These are phyloP conservation scores for Diaporthe sp. DNA, from an alignment of 2,329 filamentous ascomycete genomes.

Conservation along the genomic window DNA sequence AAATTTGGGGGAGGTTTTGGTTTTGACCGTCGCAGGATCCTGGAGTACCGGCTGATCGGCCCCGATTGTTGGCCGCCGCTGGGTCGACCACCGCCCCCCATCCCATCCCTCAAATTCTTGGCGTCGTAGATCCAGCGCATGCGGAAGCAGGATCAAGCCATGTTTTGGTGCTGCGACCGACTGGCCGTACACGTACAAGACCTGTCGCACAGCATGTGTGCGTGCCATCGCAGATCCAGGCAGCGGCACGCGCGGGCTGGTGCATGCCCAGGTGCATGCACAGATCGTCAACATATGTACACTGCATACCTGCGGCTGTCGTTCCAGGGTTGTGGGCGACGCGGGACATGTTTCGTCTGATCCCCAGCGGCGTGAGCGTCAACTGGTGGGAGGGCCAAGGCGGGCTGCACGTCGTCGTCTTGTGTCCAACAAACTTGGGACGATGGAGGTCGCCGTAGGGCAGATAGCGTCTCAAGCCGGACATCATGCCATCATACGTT, in stretches of 20 bases:
- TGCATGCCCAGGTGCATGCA: not conserved
- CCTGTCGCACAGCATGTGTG: slow-evolving; percentile 9
- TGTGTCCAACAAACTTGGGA: not conserved
- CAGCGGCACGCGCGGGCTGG: not conserved
- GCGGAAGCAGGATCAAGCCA: not conserved
- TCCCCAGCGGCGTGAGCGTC: not conserved
- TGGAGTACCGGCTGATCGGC: not conserved
- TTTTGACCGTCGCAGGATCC: not conserved
- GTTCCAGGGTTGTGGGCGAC: not conserved
- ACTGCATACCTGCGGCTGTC: not conserved
- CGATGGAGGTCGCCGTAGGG: not conserved
- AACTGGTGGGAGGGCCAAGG: not conserved
- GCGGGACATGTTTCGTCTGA: slow-evolving; percentile 23
- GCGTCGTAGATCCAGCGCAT: not conserved
- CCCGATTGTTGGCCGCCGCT: not conserved
- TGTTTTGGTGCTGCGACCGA: not conserved
- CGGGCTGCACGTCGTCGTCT: not conserved
- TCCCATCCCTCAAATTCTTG: not conserved
- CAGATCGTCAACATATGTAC: not conserved
- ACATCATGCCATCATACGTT: not conserved
- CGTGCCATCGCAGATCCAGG: not conserved
- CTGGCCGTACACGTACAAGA: not conserved
- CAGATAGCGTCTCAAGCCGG: not conserved
- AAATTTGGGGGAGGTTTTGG: not conserved
- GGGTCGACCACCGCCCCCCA: not conserved